These are phyloP conservation scores for Kwoniella botswanensis DNA, from an alignment of 768 basidiomycete species.

Conservation along the genomic window DNA sequence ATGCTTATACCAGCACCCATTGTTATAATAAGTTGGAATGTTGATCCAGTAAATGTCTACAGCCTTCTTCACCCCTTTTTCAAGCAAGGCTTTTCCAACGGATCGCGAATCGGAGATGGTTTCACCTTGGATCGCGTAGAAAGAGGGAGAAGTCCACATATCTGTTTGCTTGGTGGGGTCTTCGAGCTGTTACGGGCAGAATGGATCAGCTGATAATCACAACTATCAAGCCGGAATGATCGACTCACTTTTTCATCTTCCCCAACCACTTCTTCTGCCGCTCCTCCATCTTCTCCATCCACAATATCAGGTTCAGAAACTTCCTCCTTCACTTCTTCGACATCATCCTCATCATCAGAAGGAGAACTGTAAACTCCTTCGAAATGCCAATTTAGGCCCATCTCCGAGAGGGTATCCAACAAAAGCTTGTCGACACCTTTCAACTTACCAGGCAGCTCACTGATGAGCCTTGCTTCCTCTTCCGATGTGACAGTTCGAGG, in stretches of 20 bases:
- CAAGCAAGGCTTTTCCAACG: not conserved
- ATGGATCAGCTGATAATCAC: too few relatives aligned
- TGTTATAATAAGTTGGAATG: not conserved
- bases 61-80: not conserved
- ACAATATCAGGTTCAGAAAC: not conserved
- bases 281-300: slow-evolving; percentile 3
- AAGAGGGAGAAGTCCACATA: not conserved
- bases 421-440: not conserved
- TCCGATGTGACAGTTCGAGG: not conserved
- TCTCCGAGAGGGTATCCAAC: not conserved
- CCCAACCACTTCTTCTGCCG: not conserved
- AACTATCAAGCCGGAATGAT: too few relatives aligned
- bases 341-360: not conserved
- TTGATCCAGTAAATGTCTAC: not conserved
- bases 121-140: not conserved
- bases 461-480: not conserved
- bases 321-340: not conserved
- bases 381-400: not conserved
- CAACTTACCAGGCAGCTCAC: not conserved
- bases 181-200: not conserved
- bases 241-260: too few relatives aligned
- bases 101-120: not conserved
- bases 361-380: not conserved
- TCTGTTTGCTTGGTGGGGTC: not conserved
- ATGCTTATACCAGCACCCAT: not conserved